These are phyloP conservation scores for Colletotrichum simmondsii DNA, from an alignment of 2,329 filamentous ascomycete species.

Conservation along the genomic window DNA sequence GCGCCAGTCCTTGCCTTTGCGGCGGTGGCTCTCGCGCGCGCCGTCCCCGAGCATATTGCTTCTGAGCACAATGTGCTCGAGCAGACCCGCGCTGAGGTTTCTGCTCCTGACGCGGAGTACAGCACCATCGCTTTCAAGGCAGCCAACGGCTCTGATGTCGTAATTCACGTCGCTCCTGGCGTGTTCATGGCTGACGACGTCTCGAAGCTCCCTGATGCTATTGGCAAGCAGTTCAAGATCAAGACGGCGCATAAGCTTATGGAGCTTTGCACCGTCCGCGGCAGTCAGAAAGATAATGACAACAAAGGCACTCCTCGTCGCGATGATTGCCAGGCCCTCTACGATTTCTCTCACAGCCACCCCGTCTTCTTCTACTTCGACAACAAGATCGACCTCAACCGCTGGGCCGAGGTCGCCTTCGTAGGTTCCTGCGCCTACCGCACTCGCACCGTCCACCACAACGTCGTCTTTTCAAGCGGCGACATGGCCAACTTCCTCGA, in stretches of 20 bases:
- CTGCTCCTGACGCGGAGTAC: background rate
- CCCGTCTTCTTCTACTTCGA: conserved; percentile 12
- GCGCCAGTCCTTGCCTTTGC: conserved; percentile 2
- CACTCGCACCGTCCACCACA: background rate
- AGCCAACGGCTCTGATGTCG: conserved; percentile 12
- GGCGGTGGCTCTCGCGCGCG: background rate
- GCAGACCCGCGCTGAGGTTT: background rate
- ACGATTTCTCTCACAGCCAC: conserved; percentile 1
- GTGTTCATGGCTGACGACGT: background rate
- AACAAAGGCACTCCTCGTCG: conserved; percentile 7
- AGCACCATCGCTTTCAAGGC: conserved; percentile 14
- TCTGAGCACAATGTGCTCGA: background rate
- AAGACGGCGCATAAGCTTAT: background rate
- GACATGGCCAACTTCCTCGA: conserved; percentile 17
- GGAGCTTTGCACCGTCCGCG: conserved; percentile 17
- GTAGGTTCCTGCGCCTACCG: conserved; percentile 23
- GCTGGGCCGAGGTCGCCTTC: conserved; percentile 23
- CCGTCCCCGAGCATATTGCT: background rate
- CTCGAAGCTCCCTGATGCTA: background rate
- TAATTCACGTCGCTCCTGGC: conserved; percentile 15
- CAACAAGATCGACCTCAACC: background rate
- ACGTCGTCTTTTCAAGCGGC: conserved; percentile 18
- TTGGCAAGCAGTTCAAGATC: conserved; percentile 13
- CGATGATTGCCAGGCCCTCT: conserved; percentile 25
- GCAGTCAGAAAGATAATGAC: background rate